Evolutionary conservation across 305 asterid genomes (phyloP), one percentile per base, ranked within the genome.

Genomic region (Solanum hybrid): DNA sequence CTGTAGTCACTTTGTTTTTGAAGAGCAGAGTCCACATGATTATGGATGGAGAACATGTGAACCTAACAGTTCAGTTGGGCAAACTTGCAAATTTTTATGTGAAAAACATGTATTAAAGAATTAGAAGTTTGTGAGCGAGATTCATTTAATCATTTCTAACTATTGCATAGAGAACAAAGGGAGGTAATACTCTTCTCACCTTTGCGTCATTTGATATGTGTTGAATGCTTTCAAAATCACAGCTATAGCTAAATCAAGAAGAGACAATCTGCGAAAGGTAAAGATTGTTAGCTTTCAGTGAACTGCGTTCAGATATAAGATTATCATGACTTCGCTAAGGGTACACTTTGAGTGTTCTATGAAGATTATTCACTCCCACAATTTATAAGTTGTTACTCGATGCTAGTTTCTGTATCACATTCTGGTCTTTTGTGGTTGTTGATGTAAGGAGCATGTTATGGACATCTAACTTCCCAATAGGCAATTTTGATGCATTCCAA

Each of bases 1-100:
- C 29, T 85, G 46, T 85, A 51, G 76, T 32, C 88, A 56, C 29
- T 85, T 22, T 56, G 76, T 60, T 85, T 26, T 85, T 56, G 40
- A 32, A 85, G 76, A 85, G 87, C 35, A 85, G 46, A 85, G 46
- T 56, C 76, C 76, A 85, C 88, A 32, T 31, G 88, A 85, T 85
- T 22, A 51, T 85, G 88, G 76, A 20, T 56, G 76, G 42, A 84
- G 87, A 51, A 20, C 75, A 51, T 31, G 46, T 31, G 32, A 85
- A 56, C 32, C 76, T 56, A 85, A 32, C 46, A 56, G 76, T 32
- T 32, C n/a, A 56, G 12, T 51, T 85, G 35, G 75, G 22, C 46
- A 32, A 85, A 32, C 87, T 84, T 51, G 75, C 88, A 85, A 85
- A 56, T 32, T 85, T 82, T 56, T 24, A 56, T 12, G 76, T 56